These are phyloP conservation scores for Cordyceps cateniannulata DNA, from an alignment of 2,329 filamentous ascomycete genomes.

Conservation along the genomic window DNA sequence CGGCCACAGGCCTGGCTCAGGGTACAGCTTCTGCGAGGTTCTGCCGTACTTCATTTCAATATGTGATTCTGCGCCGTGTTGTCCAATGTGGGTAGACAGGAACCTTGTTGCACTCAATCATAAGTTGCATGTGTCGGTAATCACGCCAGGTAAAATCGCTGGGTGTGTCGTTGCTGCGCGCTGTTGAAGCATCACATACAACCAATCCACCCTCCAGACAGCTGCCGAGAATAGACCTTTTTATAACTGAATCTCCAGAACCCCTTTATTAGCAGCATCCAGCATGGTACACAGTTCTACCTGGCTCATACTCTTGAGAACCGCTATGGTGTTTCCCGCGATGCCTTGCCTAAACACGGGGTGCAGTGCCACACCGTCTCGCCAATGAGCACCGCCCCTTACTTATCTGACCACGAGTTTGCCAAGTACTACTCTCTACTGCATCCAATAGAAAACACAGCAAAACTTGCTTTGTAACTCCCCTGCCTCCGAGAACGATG, in stretches of 20 bases:
- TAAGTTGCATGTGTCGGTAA: not conserved
- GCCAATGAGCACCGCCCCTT: slow-evolving; percentile 1
- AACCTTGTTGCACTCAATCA: not conserved
- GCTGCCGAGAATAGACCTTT: not conserved
- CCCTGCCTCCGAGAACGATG: not conserved
- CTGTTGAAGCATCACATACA: not conserved
- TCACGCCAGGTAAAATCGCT: not conserved
- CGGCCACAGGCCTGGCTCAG: not conserved
- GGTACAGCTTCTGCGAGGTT: not conserved
- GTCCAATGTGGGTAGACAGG: not conserved
- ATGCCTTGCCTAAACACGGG: not conserved
- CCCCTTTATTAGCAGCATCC: no score
- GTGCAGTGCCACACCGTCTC: not conserved
- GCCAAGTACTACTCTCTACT: not conserved
- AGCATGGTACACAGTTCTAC: not conserved
- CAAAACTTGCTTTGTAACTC: not conserved
- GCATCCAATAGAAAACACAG: not conserved
- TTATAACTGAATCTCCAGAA: not conserved
- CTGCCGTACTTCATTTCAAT: not conserved
- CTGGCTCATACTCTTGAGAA: not conserved
- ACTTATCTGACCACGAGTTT: not conserved
- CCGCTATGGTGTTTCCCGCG: slow-evolving; percentile 4
- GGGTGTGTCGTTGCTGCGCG: no score
- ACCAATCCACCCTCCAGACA: not conserved
- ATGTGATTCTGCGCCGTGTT: not conserved